phyloP scores from a whole-genome alignment of 1,139 yeast genomes.

The Lodderomyces pseudojiufengensis region DNA sequence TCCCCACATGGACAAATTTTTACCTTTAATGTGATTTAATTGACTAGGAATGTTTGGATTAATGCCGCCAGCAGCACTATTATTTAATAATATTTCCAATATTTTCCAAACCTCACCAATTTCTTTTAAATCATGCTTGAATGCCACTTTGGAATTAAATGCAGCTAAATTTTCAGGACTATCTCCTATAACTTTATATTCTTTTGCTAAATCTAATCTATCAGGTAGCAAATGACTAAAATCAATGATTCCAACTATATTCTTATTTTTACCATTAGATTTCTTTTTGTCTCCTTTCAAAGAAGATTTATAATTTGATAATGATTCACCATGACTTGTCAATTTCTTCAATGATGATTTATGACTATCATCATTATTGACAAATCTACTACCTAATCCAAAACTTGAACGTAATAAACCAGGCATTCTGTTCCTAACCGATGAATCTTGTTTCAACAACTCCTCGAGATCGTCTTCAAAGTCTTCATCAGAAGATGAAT shows the following conservation, averaged over 20 bases:
- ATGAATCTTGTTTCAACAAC: constrained; percentile 42
- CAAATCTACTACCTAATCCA: constrained; percentile 36
- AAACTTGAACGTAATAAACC: constrained; percentile 40
- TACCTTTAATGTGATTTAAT: not conserved
- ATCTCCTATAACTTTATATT: constrained; percentile 68
- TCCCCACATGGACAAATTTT: constrained; percentile 53
- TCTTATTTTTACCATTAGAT: constrained; percentile 31
- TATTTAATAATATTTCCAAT: constrained; percentile 43
- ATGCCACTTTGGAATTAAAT: constrained; percentile 73
- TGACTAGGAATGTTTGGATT: not conserved
- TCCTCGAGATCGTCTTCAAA: constrained; percentile 52
- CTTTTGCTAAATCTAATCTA: constrained; percentile 70
- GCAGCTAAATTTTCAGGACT: constrained; percentile 61
- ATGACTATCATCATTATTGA: constrained; percentile 17
- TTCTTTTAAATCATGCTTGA: constrained; percentile 55
- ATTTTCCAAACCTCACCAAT: constrained; percentile 78
- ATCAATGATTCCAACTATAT: constrained; percentile 62
- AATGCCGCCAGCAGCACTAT: not conserved
- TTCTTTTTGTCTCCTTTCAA: constrained; percentile 16
- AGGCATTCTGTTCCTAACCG: constrained; percentile 43
- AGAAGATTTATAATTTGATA: constrained; percentile 30
- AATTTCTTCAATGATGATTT: constrained; percentile 22
- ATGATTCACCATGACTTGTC: constrained; percentile 26
- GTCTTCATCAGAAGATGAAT: constrained; percentile 42
- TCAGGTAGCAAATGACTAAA: constrained; percentile 73